Percentiles rank a stretch among this genome's conserved stretches.
Evolutionary conservation across 306 rosid genomes (phyloP).

Genomic region (Malus sieversii): DNA sequence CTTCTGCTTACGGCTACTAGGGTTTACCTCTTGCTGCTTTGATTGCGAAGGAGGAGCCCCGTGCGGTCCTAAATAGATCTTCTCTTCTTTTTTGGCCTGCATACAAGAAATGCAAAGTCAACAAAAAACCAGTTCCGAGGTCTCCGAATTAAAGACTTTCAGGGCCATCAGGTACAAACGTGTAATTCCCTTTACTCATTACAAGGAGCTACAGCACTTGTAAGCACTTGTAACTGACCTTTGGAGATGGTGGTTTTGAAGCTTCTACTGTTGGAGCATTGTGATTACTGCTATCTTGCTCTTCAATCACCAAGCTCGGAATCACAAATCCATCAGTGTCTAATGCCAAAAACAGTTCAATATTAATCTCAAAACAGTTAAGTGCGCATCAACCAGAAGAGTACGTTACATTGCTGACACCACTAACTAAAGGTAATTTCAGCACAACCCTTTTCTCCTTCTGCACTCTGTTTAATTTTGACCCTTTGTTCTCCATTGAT

Average conservation of each 20-base stretch:
- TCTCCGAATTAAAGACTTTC: not conserved
- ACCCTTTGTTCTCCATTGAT: not conserved
- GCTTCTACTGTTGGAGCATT: constrained; percentile 41
- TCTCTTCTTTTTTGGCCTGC: constrained; percentile 65
- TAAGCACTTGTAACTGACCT: constrained; percentile 36
- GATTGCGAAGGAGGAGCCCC: constrained; percentile 85
- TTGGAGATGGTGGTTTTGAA: constrained; percentile 49
- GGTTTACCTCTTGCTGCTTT: constrained; percentile 57
- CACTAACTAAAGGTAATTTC: not conserved
- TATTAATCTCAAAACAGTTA: not conserved
- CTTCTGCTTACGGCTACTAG: constrained; percentile 60
- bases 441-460: not conserved
- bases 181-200: not conserved
- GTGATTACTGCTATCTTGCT: constrained; percentile 32
- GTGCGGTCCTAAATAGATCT: constrained; percentile 87
- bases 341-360: constrained; percentile 19
- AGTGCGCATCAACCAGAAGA: not conserved
- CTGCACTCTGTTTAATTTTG: not conserved
- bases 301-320: constrained; percentile 83
- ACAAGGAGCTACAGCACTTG: not conserved
- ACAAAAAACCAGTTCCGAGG: not conserved
- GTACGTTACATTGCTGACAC: not conserved
- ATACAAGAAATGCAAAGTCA: not conserved
- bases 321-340: constrained; percentile 95
- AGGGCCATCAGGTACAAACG: not conserved